Base-by-base conservation (phyloP, 2,329 filamentous ascomycete genomes). In the Diaporthe australafricana region DNA sequence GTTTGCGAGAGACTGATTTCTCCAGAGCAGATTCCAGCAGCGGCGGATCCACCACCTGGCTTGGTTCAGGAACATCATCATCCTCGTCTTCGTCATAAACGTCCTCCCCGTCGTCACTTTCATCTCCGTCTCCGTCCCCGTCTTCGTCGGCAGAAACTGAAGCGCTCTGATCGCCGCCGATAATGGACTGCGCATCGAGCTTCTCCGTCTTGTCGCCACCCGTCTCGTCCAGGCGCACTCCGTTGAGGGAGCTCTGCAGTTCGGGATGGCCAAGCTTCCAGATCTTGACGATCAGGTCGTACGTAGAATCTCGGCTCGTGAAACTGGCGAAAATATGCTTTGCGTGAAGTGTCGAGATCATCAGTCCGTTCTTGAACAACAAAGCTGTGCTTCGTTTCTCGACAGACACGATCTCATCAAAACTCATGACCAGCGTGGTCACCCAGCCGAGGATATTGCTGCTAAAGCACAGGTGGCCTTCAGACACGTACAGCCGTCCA, bases 381-480 rank as follows among this genome's bases (percentile, higher is more conserved):
- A 99, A 88, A 0, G 96, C 96, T 0, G 96, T 99, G 80, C 92
- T 98, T 81, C 97, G 93, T 84, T 98, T 98, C 83, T 99, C 96
- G 9, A 99, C 93, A 0, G 96, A 95, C 25, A 98, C 94, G 71
- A 99, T 94, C 81, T 99, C 96, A 79, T 99, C 96, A 80, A 99
- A 99, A 81, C 95, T 97, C 85, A 99, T 98, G 67, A 99, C 96
- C 52, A 99, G 86, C 1, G 96, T 99, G 0, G 96, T 99, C 27
- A 97, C 93, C 96, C 96, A 99, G 68, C 96, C 96, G 57, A 99
- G 89, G 75, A 99, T 99, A 80, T 99, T 99, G 85, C 96, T 98
- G 78, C 95, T 98, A 83, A 99, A 99, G 85, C 96, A 99, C 57
- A 99, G 90, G 80, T 99, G 96, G 14, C 96, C 95, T 83, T 99